Evolutionary conservation across 495 filamentous ascomycete genomes (phyloP).

Genomic region (Geopyxis carbonaria): DNA sequence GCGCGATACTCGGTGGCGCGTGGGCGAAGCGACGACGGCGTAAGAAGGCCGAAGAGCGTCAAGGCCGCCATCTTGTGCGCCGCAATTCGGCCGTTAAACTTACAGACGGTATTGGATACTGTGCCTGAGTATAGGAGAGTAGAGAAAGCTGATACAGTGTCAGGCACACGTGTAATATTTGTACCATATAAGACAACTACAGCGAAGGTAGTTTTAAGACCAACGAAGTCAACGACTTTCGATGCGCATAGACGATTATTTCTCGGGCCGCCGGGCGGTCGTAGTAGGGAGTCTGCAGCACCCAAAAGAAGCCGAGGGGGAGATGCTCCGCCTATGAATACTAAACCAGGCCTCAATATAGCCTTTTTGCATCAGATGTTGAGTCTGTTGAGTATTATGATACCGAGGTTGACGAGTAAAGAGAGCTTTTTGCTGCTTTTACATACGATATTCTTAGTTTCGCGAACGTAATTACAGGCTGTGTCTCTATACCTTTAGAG

Average conservation of each 20-base stretch:
- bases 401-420: slow-evolving; percentile 85
- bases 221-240: slow-evolving; percentile 87
- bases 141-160: slow-evolving; percentile 3
- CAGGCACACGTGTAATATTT: slow-evolving; percentile 69
- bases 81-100: slow-evolving; percentile 82
- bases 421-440: slow-evolving; percentile 78
- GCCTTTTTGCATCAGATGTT: slow-evolving; percentile 98
- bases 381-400: slow-evolving; percentile 90
- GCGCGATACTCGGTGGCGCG: slow-evolving; percentile 54
- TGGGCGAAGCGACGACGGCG: slow-evolving; percentile 60
- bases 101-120: slow-evolving; percentile 46
- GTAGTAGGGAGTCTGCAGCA: slow-evolving; percentile 2
- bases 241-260: slow-evolving; percentile 91
- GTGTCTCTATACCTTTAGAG: no score
- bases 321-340: slow-evolving; percentile 53
- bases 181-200: slow-evolving; percentile 79
- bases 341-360: slow-evolving; percentile 86
- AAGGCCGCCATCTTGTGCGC: slow-evolving; percentile 59
- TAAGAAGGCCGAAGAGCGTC: slow-evolving; percentile 60
- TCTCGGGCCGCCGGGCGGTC: slow-evolving; percentile 54
- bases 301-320: no score
- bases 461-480: slow-evolving; percentile 52
- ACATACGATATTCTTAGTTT: slow-evolving; percentile 72
- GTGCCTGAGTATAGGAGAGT: background rate
- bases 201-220: slow-evolving; percentile 77